A percentile compares a stretch with the other conserved stretches of the same genome.
phyloP scores from a whole-genome alignment of 352 stramenopile genomes.

The Pelagophyceae sp. region DNA sequence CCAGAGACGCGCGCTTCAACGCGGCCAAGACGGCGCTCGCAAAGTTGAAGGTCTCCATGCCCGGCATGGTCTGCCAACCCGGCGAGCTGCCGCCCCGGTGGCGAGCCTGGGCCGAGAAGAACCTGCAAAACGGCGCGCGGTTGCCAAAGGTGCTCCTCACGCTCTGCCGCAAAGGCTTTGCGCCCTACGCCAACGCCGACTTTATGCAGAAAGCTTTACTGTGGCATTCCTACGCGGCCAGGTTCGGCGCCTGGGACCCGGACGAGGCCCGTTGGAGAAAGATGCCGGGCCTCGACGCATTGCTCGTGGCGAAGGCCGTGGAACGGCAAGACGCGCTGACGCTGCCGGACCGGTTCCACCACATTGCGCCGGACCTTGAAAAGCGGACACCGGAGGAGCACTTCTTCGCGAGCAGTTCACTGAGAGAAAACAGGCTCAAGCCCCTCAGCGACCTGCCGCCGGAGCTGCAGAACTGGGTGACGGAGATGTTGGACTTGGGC shows the following conservation, averaged over 20 bases:
- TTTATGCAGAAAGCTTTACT: constrained; percentile 36
- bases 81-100: constrained; percentile 30
- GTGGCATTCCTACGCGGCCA: not conserved
- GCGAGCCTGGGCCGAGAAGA: constrained; percentile 30
- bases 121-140: constrained; percentile 29
- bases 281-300: too few species aligned
- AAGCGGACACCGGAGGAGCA: too few species aligned
- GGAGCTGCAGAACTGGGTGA: constrained; percentile 21
- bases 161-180: constrained; percentile 31
- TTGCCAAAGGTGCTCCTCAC: constrained; percentile 29
- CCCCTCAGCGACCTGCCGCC: constrained; percentile 1
- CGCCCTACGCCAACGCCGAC: constrained; percentile 26
- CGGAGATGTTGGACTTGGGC: constrained; percentile 22
- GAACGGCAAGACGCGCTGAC: constrained; percentile 16
- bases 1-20: constrained; percentile 31
- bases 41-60: constrained; percentile 34
- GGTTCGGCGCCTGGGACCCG: constrained; percentile 15
- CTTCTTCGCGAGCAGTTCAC: too few species aligned
- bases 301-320: constrained; percentile 21
- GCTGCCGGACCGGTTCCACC: constrained; percentile 8
- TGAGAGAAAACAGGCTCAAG: too few species aligned
- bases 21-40: constrained; percentile 31
- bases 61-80: constrained; percentile 28
- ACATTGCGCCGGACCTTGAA: too few species aligned
- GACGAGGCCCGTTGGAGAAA: constrained; percentile 17